phyloP scores from a whole-genome alignment of 179 eudicot species.

The Camellia oleifera region DNA sequence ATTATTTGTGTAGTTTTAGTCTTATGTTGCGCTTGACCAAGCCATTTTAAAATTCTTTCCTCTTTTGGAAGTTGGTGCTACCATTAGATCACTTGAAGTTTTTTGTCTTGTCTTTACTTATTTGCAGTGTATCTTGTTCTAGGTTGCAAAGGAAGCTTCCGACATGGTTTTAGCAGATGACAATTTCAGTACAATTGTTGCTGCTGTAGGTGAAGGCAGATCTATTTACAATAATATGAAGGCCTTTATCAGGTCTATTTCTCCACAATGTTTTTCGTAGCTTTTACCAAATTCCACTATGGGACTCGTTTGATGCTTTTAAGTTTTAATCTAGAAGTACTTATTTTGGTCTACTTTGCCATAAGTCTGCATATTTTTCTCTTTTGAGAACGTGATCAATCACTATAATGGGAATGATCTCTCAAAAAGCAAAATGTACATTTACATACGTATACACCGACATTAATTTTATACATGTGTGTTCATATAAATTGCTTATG shows the following conservation, averaged over 20 bases:
- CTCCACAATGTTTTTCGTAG: neutral
- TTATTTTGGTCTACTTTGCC: neutral
- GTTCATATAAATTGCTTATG: neutral
- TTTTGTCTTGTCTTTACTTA: neutral
- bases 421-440: neutral
- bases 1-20: neutral
- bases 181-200: constrained; percentile 93
- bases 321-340: neutral
- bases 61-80: neutral
- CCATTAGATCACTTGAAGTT: neutral
- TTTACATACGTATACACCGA: too few species aligned
- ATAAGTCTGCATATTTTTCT: neutral
- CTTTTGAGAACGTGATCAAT: neutral
- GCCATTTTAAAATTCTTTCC: neutral
- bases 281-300: neutral
- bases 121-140: constrained; percentile 12
- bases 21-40: neutral
- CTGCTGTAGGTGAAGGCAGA: constrained; percentile 97
- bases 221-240: constrained; percentile 98
- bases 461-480: too few species aligned
- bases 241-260: constrained; percentile 81
- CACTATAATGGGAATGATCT: neutral
- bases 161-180: constrained; percentile 98
- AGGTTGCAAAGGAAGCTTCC: constrained; percentile 99
- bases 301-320: neutral